Conservation (phyloP, 73 alveolate genomes). For the Breviolum minutum region DNA sequence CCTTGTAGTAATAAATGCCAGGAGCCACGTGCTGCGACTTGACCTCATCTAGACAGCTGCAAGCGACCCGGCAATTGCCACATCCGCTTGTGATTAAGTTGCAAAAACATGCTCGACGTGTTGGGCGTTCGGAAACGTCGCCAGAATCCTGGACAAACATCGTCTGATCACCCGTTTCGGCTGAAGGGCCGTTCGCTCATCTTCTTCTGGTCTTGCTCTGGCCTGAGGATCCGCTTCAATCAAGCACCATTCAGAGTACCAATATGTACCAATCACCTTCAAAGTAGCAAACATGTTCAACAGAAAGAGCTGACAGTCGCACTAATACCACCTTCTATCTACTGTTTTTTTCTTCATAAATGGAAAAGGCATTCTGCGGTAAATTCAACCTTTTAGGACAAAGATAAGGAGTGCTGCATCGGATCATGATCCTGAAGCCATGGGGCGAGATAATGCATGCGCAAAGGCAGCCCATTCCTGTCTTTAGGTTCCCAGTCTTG, state of each 20-base stretch:
- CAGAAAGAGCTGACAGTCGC: too few species aligned
- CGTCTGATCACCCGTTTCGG: not conserved
- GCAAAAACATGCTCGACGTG: not conserved
- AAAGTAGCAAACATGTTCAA: too few species aligned
- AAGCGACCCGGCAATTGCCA: not conserved
- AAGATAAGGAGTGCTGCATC: too few species aligned
- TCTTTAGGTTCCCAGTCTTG: slow-evolving; percentile 90
- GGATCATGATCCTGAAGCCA: not conserved
- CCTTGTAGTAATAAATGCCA: slow-evolving; percentile 90
- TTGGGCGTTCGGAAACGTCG: not conserved
- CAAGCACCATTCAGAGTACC: not conserved
- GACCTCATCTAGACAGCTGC: not conserved
- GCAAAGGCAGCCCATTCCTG: slow-evolving; percentile 65
- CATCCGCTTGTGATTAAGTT: not conserved
- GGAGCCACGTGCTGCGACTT: slow-evolving; percentile 90
- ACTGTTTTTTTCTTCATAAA: too few species aligned
- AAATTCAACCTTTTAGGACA: too few species aligned
- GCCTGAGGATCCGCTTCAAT: slow-evolving; percentile 3
- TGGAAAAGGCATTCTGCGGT: too few species aligned
- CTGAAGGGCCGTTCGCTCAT: slow-evolving; percentile 68
- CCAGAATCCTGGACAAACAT: not conserved
- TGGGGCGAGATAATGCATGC: slow-evolving; percentile 60
- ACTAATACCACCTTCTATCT: too few species aligned
- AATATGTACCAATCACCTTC: not conserved
- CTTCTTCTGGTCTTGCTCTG: slow-evolving; percentile 60